These are phyloP conservation scores for Graphilbum sp. DNA, from an alignment of 2,329 filamentous ascomycete genomes.

Conservation along the genomic window DNA sequence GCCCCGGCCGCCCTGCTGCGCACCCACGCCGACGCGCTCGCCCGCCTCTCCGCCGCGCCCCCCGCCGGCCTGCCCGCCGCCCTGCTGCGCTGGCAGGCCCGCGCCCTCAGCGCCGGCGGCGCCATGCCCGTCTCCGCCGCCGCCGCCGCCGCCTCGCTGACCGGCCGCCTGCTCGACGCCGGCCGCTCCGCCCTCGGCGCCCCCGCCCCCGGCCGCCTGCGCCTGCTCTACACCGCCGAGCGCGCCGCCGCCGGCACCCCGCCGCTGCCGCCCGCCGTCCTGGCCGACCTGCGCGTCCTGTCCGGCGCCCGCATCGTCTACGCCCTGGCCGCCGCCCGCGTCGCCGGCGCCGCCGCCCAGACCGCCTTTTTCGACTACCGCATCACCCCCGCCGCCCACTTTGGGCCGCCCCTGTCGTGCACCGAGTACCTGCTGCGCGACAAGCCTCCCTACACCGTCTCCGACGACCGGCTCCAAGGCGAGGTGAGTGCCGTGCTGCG, in stretches of 20 bases:
- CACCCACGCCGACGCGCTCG: conserved; percentile 45
- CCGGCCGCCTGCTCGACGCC: conserved; percentile 45
- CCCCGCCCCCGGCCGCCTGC: conserved; percentile 56
- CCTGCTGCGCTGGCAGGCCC: conserved; percentile 56
- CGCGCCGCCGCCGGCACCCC: conserved; percentile 45
- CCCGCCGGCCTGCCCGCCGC: conserved; percentile 47
- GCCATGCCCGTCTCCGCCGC: conserved; percentile 61
- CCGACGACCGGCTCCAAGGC: conserved; percentile 43
- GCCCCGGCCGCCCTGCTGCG: conserved; percentile 57
- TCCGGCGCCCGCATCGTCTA: conserved; percentile 70
- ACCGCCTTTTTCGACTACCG: conserved; percentile 35
- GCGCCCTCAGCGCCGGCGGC: conserved; percentile 51
- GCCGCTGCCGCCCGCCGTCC: conserved; percentile 47
- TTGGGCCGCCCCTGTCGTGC: conserved; percentile 66
- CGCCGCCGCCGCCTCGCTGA: conserved; percentile 37
- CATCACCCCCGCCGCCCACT: conserved; percentile 41
- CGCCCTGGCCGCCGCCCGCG: conserved; percentile 61
- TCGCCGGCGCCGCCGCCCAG: conserved; percentile 83
- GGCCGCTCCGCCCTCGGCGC: conserved; percentile 42
- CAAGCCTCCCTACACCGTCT: conserved; percentile 40
- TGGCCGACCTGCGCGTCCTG: conserved; percentile 72
- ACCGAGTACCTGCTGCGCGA: conserved; percentile 64
- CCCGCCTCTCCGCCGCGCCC: conserved; percentile 25
- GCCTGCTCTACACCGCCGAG: conserved; percentile 67
- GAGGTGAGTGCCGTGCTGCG: conserved; percentile 46